Evolutionary conservation across 345 rosid genomes (phyloP), one percentile per base, ranked within the genome.

Genomic region (Pugionium dolabratum): DNA sequence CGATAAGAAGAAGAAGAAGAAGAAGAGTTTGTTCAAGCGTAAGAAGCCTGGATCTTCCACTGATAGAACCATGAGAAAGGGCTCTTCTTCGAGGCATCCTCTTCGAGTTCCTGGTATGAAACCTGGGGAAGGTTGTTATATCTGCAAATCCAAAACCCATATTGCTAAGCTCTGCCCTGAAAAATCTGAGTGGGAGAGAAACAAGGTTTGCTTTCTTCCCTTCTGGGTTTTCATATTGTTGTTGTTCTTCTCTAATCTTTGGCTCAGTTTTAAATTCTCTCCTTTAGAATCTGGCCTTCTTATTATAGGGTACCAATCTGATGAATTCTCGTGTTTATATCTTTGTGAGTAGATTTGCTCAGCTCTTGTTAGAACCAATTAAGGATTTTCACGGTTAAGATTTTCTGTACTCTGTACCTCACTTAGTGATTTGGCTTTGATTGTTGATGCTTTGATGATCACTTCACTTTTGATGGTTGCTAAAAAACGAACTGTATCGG

Each of bases 51-150:
- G 55, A 4, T 31, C 79, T 36, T 81, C 73, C 63, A 64, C 78
- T 1, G 75, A 45, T 26, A 72, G 62, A 47, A 49, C 76, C 70
- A 43, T 33, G 4, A 83, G 73, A 66, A 82, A 43, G 4, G 72
- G 85, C 55, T 71, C 84, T 28, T 74, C 60, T 18, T 18, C 77
- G 11, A 73, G 58, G 35, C 99, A 86, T 76, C 99, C 99, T 10
- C 85, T 94, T 11, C 79, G 97, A 42, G 79, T 90, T 41, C 91
- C 96, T 54, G 99, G 99, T 33, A 84, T 90, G 96, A 94, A 79
- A 75, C 97, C 99, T 10, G 99, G 96, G 9, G 95, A 88, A 69
- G 84, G 90, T 11, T 94, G 99, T 70, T 94, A 60, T 62, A 90
- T 94, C 9, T 90, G 96, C 76, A 85, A 86, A 40, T 92, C 76